Percentiles rank a stretch among this genome's conserved stretches.
These are phyloP conservation scores for Hibiscus syriacus DNA, from an alignment of 345 rosid genomes.

Conservation along the genomic window DNA sequence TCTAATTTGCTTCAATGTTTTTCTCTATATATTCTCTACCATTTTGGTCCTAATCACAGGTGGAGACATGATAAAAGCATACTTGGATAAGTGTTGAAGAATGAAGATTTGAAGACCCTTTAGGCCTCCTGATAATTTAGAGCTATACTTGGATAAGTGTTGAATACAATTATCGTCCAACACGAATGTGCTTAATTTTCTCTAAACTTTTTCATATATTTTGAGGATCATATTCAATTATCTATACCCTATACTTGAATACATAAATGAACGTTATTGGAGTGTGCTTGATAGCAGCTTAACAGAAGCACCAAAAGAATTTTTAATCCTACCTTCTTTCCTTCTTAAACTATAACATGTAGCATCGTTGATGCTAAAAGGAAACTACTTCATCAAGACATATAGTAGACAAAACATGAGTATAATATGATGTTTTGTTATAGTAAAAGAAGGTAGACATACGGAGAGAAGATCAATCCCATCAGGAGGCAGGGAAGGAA, in stretches of 20 bases:
- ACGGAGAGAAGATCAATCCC: conserved; percentile 89
- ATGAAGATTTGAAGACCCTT: too few species aligned
- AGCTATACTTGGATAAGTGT: neutral
- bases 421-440: neutral
- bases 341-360: neutral
- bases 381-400: neutral
- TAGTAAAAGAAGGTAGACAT: conserved; percentile 7
- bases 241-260: neutral
- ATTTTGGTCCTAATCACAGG: neutral
- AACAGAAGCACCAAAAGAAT: neutral
- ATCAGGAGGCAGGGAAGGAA: conserved; percentile 63
- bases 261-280: neutral
- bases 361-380: neutral
- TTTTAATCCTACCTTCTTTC: neutral
- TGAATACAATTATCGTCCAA: neutral
- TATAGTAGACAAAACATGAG: neutral
- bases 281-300: neutral
- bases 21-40: neutral
- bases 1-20: neutral
- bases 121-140: neutral
- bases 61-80: neutral
- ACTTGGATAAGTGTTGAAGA: neutral
- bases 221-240: neutral
- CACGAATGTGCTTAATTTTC: neutral
- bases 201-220: neutral